A percentile compares a stretch with the other conserved stretches of the same genome.
phyloP scores from a whole-genome alignment of 192 early-diverging fungal species.

The Mycoemilia scoparia region DNA sequence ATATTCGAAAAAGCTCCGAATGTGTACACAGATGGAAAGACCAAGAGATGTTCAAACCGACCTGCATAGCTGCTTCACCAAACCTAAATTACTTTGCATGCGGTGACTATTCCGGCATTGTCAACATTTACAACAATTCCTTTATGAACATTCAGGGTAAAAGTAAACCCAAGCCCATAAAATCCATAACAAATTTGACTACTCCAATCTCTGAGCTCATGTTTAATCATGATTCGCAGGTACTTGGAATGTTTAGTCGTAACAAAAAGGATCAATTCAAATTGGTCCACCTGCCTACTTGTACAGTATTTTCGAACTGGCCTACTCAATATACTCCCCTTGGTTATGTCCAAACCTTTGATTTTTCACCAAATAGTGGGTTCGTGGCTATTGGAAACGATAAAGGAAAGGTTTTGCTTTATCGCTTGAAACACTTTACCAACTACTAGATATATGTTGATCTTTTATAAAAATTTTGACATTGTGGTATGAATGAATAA shows the following conservation, averaged over 20 bases:
- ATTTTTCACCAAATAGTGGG: conserved; percentile 83
- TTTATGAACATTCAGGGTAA: conserved; percentile 33
- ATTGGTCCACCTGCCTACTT: conserved; percentile 64
- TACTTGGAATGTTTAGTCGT: conserved; percentile 58
- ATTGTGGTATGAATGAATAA: too few relatives aligned
- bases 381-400: conserved; percentile 83
- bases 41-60: conserved; percentile 62
- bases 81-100: conserved; percentile 65
- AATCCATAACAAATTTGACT: conserved; percentile 70
- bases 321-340: conserved; percentile 69
- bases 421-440: conserved; percentile 47
- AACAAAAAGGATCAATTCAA: conserved; percentile 60
- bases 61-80: conserved; percentile 45
- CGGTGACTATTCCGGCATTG: conserved; percentile 68
- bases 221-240: conserved; percentile 77
- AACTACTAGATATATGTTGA: too few relatives aligned
- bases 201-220: conserved; percentile 49
- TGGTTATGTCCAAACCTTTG: conserved; percentile 54
- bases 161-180: conserved; percentile 53
- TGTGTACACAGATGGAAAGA: conserved; percentile 69
- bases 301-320: conserved; percentile 84
- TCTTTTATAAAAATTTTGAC: too few relatives aligned
- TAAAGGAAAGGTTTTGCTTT: conserved; percentile 75
- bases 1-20: conserved; percentile 45
- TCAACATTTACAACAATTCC: conserved; percentile 69